Percentiles rank a stretch among this genome's conserved stretches.
These are phyloP conservation scores for Protea cynaroides DNA, from an alignment of 164 flowering plant species.

Conservation along the genomic window DNA sequence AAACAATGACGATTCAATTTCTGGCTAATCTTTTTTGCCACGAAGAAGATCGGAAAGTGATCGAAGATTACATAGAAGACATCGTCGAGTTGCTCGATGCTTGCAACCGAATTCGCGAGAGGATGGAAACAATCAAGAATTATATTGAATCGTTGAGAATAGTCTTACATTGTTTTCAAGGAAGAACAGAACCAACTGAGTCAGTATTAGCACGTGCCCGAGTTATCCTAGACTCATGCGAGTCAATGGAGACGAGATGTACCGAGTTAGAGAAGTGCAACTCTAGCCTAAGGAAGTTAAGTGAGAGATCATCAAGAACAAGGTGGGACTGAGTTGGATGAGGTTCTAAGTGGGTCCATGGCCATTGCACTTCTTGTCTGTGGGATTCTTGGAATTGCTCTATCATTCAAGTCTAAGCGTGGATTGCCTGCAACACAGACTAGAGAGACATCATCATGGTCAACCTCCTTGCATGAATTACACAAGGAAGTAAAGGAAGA, in stretches of 20 bases:
- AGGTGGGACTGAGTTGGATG: slow-evolving; percentile 7
- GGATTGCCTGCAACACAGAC: slow-evolving; percentile 8
- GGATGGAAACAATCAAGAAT: slow-evolving; percentile 12
- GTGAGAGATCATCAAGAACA: slow-evolving; percentile 14
- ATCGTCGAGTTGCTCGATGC: slow-evolving; percentile 25
- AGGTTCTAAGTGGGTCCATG: slow-evolving; percentile 26
- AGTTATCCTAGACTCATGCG: slow-evolving; percentile 15
- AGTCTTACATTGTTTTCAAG: slow-evolving; percentile 17
- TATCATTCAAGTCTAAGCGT: slow-evolving; percentile 30
- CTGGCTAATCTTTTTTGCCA: neutral
- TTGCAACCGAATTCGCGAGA: slow-evolving; percentile 21
- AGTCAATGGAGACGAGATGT: slow-evolving; percentile 16
- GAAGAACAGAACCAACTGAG: slow-evolving; percentile 2
- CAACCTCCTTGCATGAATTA: slow-evolving; percentile 14
- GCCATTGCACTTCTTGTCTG: slow-evolving; percentile 18
- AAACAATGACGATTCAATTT: slow-evolving; percentile 15
- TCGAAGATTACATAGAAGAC: slow-evolving; percentile 21
- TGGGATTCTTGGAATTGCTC: slow-evolving; percentile 14
- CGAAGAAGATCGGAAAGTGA: neutral
- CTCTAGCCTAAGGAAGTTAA: slow-evolving; percentile 16
- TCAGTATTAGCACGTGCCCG: slow-evolving; percentile 11
- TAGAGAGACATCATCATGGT: slow-evolving; percentile 10
- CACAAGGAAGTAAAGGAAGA: slow-evolving; percentile 20
- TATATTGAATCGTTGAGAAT: slow-evolving; percentile 16
- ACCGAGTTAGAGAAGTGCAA: slow-evolving; percentile 17